Conservation (phyloP, 148 eudicot species). For the Vaccinium macrocarpon region DNA sequence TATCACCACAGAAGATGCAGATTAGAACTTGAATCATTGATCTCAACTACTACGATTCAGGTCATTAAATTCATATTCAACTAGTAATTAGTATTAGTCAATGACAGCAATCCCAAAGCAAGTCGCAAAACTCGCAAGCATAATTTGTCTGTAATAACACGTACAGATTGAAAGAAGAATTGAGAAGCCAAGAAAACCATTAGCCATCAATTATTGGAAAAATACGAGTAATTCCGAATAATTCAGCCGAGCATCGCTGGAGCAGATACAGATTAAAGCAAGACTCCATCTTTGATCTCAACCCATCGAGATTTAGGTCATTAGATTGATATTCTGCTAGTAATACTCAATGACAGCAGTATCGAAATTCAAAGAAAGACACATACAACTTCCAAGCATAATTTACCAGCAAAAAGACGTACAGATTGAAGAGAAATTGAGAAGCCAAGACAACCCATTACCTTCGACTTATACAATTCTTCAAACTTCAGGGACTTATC, state of each 20-base stretch:
- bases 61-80: not conserved
- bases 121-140: too few species aligned
- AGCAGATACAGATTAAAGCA: not conserved
- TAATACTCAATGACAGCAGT: not conserved
- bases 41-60: not conserved
- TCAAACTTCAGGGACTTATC: not conserved
- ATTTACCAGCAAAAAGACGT: not conserved
- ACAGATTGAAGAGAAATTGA: not conserved
- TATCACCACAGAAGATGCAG: not conserved
- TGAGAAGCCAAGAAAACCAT: not conserved
- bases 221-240: not conserved
- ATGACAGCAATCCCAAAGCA: not conserved
- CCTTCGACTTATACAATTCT: not conserved
- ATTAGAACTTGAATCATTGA: not conserved
- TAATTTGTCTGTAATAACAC: not conserved
- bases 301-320: not conserved
- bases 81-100: not conserved
- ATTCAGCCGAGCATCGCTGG: not conserved
- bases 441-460: not conserved
- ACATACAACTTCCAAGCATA: not conserved
- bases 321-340: not conserved
- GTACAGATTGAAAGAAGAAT: not conserved
- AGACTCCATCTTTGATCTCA: not conserved
- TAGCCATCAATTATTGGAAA: not conserved
- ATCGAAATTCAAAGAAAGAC: not conserved